A percentile compares a stretch with the other conserved stretches of the same genome.
Evolutionary conservation across 352 stramenopile species (phyloP).

Genomic region (Globisporangium acanthophoron): DNA sequence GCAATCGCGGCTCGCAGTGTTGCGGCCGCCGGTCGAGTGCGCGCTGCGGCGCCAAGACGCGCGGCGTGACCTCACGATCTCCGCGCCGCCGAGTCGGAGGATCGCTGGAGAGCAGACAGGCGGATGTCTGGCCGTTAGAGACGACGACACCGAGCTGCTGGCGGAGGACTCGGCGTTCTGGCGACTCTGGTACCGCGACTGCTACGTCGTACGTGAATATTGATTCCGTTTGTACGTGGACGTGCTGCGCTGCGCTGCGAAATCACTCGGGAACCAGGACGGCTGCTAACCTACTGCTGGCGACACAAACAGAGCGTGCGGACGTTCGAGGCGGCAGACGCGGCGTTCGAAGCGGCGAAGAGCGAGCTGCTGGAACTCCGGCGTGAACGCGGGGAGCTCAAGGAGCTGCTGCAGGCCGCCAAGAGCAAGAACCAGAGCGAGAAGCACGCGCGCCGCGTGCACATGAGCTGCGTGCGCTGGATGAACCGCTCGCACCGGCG

Average conservation of each 20-base stretch:
- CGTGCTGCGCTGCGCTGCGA: too few relatives aligned
- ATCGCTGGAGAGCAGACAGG: not conserved
- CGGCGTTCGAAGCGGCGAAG: conserved; percentile 30
- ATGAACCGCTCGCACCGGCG: conserved; percentile 59
- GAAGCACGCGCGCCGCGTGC: conserved; percentile 39
- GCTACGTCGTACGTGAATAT: conserved; percentile 27
- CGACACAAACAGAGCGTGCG: conserved; percentile 18
- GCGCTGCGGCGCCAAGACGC: conserved; percentile 25
- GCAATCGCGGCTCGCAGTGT: conserved; percentile 9
- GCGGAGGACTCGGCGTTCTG: conserved; percentile 30
- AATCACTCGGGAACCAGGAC: not conserved
- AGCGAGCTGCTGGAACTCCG: conserved; percentile 42
- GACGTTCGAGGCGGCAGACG: conserved; percentile 25
- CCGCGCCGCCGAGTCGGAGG: too few relatives aligned
- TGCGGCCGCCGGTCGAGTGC: conserved; percentile 14
- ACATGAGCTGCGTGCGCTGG: conserved; percentile 67
- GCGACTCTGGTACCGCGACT: conserved; percentile 49
- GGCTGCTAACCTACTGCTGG: not conserved
- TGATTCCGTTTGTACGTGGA: too few relatives aligned
- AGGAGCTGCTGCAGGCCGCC: conserved; percentile 38
- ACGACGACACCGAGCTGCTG: conserved; percentile 1
- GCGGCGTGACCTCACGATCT: conserved; percentile 21
- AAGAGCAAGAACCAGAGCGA: conserved; percentile 41
- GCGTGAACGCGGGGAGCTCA: conserved; percentile 35
- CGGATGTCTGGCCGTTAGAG: not conserved